Evolutionary conservation across 192 early-diverging fungal genomes (phyloP).

Genomic region (Gamsiella multidivaricata): DNA sequence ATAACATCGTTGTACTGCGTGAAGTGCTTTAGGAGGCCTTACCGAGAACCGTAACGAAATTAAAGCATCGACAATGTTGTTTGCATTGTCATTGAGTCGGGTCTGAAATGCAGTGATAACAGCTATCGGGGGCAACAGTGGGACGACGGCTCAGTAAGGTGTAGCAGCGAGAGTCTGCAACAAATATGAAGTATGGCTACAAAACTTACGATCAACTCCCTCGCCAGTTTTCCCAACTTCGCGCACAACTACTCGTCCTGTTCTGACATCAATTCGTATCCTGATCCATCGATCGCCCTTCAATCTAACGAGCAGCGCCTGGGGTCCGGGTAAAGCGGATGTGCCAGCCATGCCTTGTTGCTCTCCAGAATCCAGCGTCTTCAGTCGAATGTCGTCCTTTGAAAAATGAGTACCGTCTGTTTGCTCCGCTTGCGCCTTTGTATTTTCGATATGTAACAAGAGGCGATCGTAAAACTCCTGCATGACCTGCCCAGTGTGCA

Average conservation of each 20-base stretch:
- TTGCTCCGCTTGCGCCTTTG: constrained; percentile 41
- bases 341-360: constrained; percentile 7
- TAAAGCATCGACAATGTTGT: constrained; percentile 45
- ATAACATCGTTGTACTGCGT: background rate
- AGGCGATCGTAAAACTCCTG: constrained; percentile 57
- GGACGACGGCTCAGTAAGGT: too few relatives aligned
- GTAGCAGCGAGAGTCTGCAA: too few relatives aligned
- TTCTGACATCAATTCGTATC: constrained; percentile 60
- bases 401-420: constrained; percentile 29
- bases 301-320: constrained; percentile 54
- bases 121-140: constrained; percentile 3
- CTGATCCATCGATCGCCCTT: constrained; percentile 60
- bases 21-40: background rate
- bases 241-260: constrained; percentile 57
- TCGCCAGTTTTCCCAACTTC: constrained; percentile 58
- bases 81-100: constrained; percentile 45
- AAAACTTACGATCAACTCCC: constrained; percentile 61
- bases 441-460: constrained; percentile 43
- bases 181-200: background rate
- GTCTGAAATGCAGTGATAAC: constrained; percentile 41
- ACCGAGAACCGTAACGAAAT: constrained; percentile 48
- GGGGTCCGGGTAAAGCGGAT: constrained; percentile 9
- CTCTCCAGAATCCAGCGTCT: constrained; percentile 28
- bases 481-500: constrained; percentile 57
- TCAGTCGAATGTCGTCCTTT: constrained; percentile 24